Percentiles rank a stretch among this genome's conserved stretches.
phyloP scores from a whole-genome alignment of 1,284 basidiomycete species.

The Trichosporon ovoides region DNA sequence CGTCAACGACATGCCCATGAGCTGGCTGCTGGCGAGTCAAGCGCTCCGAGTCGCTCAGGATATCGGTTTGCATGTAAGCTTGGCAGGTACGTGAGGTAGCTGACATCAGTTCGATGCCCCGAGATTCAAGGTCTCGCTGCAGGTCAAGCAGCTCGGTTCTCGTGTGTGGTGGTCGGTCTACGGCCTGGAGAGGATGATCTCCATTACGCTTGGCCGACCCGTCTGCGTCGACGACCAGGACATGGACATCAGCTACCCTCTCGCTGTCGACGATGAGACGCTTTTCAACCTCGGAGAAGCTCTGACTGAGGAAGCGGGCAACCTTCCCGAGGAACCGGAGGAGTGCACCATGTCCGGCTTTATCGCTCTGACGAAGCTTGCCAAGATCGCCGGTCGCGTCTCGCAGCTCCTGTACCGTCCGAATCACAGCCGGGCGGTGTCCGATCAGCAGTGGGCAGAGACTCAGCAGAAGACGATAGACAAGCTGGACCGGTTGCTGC shows the following conservation, averaged over 20 bases:
- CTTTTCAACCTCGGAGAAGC: conserved; percentile 51
- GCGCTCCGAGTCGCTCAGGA: conserved; percentile 80
- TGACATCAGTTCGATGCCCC: conserved; percentile 66
- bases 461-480: conserved; percentile 71
- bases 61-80: conserved; percentile 75
- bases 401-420: conserved; percentile 51
- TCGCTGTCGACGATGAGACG: conserved; percentile 71
- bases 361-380: conserved; percentile 66
- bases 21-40: conserved; percentile 82
- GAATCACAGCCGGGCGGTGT: conserved; percentile 31
- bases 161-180: conserved; percentile 91
- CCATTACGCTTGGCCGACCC: conserved; percentile 68
- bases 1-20: conserved; percentile 82
- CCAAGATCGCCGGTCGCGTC: conserved; percentile 72
- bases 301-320: conserved; percentile 30
- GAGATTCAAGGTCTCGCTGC: conserved; percentile 60
- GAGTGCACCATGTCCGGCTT: conserved; percentile 63
- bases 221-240: conserved; percentile 51
- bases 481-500: conserved; percentile 65
- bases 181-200: conserved; percentile 74
- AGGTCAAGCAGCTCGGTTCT: conserved; percentile 78
- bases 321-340: conserved; percentile 51
- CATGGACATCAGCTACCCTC: conserved; percentile 58
- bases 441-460: conserved; percentile 63
- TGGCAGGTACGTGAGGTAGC: background rate